Conservation (phyloP, 768 basidiomycete species). For the Amanita pseudoporphyria region DNA sequence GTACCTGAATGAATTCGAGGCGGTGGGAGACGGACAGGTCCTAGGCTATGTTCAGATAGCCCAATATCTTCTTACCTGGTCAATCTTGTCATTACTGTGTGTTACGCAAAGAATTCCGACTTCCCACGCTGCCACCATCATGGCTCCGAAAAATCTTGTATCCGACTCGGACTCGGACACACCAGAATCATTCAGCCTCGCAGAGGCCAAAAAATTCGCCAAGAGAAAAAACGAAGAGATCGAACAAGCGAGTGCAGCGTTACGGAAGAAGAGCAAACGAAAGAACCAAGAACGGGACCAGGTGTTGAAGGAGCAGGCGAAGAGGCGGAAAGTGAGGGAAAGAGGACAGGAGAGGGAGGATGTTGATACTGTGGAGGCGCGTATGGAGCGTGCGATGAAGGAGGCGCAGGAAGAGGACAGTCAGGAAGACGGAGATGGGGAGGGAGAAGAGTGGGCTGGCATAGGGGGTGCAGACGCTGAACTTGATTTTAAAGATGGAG, state of each 20-base stretch:
- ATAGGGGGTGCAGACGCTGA: background rate
- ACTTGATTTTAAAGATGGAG: background rate
- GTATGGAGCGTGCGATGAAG: conserved; percentile 6
- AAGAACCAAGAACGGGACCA: conserved; percentile 5
- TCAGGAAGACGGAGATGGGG: background rate
- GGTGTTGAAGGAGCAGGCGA: conserved; percentile 6
- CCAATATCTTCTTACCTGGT: no score
- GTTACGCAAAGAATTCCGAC: no score
- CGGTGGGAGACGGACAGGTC: no score
- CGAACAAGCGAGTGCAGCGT: background rate
- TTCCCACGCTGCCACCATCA: background rate
- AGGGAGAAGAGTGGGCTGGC: background rate
- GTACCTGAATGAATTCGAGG: no score
- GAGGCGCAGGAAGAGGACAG: background rate
- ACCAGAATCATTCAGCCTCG: conserved; percentile 3
- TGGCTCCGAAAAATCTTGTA: background rate
- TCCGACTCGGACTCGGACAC: conserved; percentile 1
- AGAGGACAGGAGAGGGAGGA: background rate
- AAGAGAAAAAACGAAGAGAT: background rate
- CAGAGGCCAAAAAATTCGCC: background rate
- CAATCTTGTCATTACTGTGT: no score
- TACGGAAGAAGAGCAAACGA: background rate
- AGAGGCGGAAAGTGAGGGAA: conserved; percentile 2
- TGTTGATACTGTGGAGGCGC: background rate
- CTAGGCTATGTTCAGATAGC: no score